These are phyloP conservation scores for Acephala macrosclerotiorum DNA, from an alignment of 2,329 filamentous ascomycete species.

Conservation along the genomic window DNA sequence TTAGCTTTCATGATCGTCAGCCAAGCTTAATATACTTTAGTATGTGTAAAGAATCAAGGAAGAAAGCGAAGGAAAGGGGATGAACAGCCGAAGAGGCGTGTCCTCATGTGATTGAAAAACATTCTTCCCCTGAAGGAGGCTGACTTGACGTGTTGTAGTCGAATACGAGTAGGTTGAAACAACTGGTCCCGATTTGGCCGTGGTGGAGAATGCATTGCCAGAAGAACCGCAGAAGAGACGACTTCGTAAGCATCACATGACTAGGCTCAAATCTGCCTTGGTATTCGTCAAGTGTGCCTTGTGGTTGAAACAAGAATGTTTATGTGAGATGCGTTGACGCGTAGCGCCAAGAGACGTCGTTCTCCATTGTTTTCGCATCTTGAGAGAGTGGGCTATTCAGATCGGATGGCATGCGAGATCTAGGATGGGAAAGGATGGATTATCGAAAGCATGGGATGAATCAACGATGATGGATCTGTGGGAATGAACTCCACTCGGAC, in stretches of 20 bases:
- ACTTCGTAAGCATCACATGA: constrained; percentile 11
- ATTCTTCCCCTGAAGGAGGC: neutral
- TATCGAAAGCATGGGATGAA: too few species aligned
- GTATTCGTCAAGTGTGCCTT: constrained; percentile 18
- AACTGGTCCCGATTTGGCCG: neutral
- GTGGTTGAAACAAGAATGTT: constrained; percentile 17
- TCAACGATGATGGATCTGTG: neutral
- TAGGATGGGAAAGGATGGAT: neutral
- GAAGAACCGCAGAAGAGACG: neutral
- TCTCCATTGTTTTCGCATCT: neutral
- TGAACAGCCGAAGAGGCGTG: neutral
- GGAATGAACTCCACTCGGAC: constrained; percentile 38
- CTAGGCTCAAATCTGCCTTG: neutral
- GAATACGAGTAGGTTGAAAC: neutral
- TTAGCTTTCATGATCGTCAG: constrained; percentile 27
- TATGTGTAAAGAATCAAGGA: constrained; percentile 2
- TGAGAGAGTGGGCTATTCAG: neutral
- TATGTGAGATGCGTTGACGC: constrained; percentile 10
- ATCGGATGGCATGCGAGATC: constrained; percentile 1
- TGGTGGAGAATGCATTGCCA: neutral
- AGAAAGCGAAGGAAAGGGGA: neutral
- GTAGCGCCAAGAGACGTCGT: constrained; percentile 16
- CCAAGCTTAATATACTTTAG: neutral
- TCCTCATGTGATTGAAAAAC: neutral
- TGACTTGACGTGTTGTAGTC: too few species aligned